These are phyloP conservation scores for Pogostemon cablin DNA, from an alignment of 257 asterid species.

Conservation along the genomic window DNA sequence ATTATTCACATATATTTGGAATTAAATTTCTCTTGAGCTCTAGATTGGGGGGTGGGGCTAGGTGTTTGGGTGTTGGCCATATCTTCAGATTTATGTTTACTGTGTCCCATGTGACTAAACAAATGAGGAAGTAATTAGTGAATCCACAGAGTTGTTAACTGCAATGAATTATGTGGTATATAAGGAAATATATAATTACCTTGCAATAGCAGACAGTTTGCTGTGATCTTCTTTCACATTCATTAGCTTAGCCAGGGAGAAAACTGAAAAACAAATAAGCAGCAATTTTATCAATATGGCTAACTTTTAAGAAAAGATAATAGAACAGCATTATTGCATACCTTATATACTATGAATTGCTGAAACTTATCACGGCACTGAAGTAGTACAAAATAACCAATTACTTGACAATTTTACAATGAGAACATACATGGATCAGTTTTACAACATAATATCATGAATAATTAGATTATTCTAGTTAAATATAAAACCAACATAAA, in stretches of 20 bases:
- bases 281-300: not conserved
- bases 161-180: conserved; percentile 24
- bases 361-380: conserved; percentile 8
- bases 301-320: not conserved
- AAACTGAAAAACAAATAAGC: conserved; percentile 55
- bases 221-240: conserved; percentile 92
- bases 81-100: not conserved
- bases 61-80: not conserved
- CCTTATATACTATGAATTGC: conserved; percentile 16
- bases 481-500: conserved; percentile 2
- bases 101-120: not conserved
- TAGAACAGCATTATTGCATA: conserved; percentile 5
- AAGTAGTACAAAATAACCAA: conserved; percentile 19
- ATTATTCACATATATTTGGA: conserved; percentile 12
- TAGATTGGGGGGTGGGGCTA: not conserved
- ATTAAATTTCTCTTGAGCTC: conserved; percentile 10
- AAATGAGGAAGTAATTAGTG: not conserved
- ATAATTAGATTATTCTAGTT: conserved; percentile 1
- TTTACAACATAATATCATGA: conserved; percentile 1
- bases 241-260: conserved; percentile 93
- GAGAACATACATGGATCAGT: not conserved
- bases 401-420: not conserved
- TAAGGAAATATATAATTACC: conserved; percentile 46
- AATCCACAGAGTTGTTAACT: conserved; percentile 6
- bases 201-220: conserved; percentile 89